Base-by-base conservation (phyloP, 2,329 filamentous ascomycete genomes). In the Penicillium vulpinum region DNA sequence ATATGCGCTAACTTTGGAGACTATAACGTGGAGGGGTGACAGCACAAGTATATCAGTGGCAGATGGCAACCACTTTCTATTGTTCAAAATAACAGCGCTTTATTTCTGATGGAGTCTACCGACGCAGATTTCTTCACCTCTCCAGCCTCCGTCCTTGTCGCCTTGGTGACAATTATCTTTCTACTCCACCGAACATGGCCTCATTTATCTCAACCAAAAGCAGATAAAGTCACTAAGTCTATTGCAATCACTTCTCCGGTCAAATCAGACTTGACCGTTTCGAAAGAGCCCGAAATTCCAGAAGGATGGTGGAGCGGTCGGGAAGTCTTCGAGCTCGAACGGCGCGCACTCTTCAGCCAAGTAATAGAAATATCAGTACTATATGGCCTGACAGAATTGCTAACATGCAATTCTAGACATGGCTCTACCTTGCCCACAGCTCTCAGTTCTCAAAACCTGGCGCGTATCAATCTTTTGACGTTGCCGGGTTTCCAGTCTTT, bases 401-500 rank as follows among this genome's bases (percentile, higher is more conserved):
- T 52, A 52, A 51, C 41, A 22, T 21, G 0, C 15, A n/a, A 13
- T 8, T 35, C 21, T 40, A 75, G 73, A 64, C 63, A 21, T 77
- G 74, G 74, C 49, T 77, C 4, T 74, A 69, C 36, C 56, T 76
- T 18, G 67, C 68, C 22, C 74, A 77, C 45, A 57, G 76, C 60
- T 73, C 74, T 29, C 78, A 83, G 46, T 75, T 87, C 36, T 64
- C 70, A 45, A 80, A 83, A 44, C 62, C 76, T 2, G 85, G 85
- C 4, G 82, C 86, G 66, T 88, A 81, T 71, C 75, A 85, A 28
- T 78, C 80, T 21, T 86, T 79, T 59, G 76, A 81, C 13, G 69
- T 85, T 2, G 82, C 83, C 15, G 82, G 79, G n/a, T 85, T 81
- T 66, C 77, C 84, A 11, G 79, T 87, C 62, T 75, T 86, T 63